Conservation (phyloP, 2,329 filamentous ascomycete genomes). For the Diplodia mutila region DNA sequence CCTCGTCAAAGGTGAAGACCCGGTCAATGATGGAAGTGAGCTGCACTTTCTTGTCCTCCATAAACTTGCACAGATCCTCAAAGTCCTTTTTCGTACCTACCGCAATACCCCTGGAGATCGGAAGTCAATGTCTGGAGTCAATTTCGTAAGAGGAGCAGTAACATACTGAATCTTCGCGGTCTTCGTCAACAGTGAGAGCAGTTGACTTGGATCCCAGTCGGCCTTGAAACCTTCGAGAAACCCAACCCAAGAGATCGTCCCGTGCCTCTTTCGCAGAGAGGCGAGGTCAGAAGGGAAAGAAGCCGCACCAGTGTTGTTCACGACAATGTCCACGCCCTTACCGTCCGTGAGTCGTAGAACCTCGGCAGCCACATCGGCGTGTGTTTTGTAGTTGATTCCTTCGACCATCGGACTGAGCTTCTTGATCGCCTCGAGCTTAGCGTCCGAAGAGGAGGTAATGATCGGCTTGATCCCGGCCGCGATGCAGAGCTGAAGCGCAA, state of each 20-base stretch:
- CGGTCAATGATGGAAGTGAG: conserved; percentile 39
- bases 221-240: conserved; percentile 31
- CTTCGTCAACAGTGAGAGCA: neutral
- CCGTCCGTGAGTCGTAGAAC: conserved; percentile 51
- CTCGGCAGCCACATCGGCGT: conserved; percentile 58
- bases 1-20: conserved; percentile 32
- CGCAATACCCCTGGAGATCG: conserved; percentile 51
- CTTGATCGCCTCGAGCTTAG: conserved; percentile 58
- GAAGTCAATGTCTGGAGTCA: neutral
- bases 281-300: conserved; percentile 31
- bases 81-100: conserved; percentile 61
- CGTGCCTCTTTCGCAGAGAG: conserved; percentile 28
- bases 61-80: conserved; percentile 41
- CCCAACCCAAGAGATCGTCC: conserved; percentile 35
- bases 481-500: conserved; percentile 35
- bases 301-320: conserved; percentile 43
- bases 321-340: conserved; percentile 50
- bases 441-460: conserved; percentile 61
- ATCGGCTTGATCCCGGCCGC: conserved; percentile 49
- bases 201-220: conserved; percentile 21
- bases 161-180: neutral
- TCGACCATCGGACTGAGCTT: conserved; percentile 29
- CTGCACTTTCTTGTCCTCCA: conserved; percentile 40
- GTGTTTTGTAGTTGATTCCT: conserved; percentile 63
- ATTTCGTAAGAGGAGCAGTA: neutral